phyloP scores from a whole-genome alignment of 257 asterid species.

The Przewalskia tangutica region DNA sequence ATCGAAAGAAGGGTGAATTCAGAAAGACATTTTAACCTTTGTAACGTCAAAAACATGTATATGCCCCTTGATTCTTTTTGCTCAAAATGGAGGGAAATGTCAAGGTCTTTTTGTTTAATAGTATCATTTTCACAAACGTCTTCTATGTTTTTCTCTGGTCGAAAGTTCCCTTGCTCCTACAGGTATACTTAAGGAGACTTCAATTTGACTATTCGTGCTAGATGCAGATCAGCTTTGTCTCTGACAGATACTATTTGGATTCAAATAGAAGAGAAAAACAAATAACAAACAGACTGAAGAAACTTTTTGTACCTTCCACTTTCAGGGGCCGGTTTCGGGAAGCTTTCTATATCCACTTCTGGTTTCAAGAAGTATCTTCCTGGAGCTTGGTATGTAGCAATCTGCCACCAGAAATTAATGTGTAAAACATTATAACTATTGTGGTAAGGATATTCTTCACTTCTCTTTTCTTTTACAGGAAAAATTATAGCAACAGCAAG shows the following conservation, averaged over 20 bases:
- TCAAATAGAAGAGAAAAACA: not conserved
- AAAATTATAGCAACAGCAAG: not conserved
- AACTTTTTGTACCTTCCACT: constrained; percentile 52
- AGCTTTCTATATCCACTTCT: constrained; percentile 50
- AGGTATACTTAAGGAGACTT: not conserved
- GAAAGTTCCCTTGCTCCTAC: not conserved
- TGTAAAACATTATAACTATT: constrained; percentile 12
- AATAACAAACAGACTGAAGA: constrained; percentile 4
- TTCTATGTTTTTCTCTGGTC: not conserved
- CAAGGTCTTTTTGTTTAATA: not conserved
- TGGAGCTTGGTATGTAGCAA: constrained; percentile 68
- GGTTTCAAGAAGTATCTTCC: constrained; percentile 80
- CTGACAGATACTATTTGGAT: not conserved
- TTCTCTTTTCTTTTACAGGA: not conserved
- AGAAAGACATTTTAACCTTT: not conserved
- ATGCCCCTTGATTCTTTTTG: not conserved
- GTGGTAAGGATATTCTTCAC: not conserved
- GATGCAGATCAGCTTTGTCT: not conserved
- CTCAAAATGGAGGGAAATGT: not conserved
- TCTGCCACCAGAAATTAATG: constrained; percentile 24
- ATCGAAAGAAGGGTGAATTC: not conserved
- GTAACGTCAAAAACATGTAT: not conserved
- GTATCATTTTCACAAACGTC: not conserved
- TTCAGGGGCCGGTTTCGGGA: constrained; percentile 45
- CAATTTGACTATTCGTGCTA: not conserved